phyloP scores from a whole-genome alignment of 164 flowering plant species.

The Houttuynia cordata region DNA sequence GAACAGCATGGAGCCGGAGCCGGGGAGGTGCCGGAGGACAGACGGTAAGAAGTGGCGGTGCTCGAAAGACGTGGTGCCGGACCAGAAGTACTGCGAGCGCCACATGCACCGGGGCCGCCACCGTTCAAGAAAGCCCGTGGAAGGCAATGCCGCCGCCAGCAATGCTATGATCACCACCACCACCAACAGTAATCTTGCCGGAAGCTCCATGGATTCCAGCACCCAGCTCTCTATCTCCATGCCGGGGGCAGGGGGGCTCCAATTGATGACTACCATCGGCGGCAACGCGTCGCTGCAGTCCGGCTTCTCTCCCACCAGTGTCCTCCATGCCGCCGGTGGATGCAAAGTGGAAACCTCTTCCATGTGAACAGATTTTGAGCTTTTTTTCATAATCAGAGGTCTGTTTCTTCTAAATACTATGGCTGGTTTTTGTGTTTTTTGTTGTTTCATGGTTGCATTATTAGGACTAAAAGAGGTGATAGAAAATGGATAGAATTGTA shows the following conservation, averaged over 20 bases:
- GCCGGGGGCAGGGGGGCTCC: slow-evolving; percentile 8
- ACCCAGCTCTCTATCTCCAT: slow-evolving; percentile 11
- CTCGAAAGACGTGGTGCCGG: slow-evolving; percentile 31
- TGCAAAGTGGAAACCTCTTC: slow-evolving; percentile 9
- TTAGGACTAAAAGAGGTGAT: too few species aligned
- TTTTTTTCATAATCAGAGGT: background rate
- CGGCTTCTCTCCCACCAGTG: slow-evolving; percentile 24
- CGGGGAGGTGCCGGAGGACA: slow-evolving; percentile 52
- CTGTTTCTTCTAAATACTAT: background rate
- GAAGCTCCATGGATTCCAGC: slow-evolving; percentile 7
- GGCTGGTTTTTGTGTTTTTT: background rate
- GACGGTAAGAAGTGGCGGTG: slow-evolving; percentile 52
- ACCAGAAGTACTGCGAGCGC: slow-evolving; percentile 43
- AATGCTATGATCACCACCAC: background rate
- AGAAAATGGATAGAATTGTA: too few species aligned
- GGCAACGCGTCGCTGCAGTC: too few species aligned
- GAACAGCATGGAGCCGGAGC: slow-evolving; percentile 40
- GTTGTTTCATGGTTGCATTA: background rate
- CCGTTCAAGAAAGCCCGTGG: slow-evolving; percentile 88
- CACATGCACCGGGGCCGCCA: slow-evolving; percentile 69
- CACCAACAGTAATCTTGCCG: background rate
- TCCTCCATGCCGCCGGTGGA: slow-evolving; percentile 20
- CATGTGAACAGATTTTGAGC: background rate
- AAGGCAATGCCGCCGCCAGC: slow-evolving; percentile 15
- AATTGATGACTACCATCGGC: slow-evolving; percentile 8